Evolutionary conservation across 768 basidiomycete species (phyloP).

Genomic region (Suillus fuscotomentosus): DNA sequence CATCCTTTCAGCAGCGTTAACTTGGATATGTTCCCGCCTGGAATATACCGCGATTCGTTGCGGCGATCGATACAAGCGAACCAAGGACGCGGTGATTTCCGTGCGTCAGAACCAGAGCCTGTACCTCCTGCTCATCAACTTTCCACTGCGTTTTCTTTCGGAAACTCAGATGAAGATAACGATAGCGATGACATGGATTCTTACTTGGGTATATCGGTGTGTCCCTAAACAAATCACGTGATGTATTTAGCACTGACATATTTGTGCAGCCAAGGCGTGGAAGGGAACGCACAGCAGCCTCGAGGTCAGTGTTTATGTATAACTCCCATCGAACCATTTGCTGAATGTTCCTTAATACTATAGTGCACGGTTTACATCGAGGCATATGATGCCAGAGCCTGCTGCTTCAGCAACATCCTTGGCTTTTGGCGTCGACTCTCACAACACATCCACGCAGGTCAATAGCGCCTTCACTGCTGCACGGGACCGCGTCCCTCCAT

Average conservation of each 20-base stretch:
- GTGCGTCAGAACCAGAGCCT: neutral
- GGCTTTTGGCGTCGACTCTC: slow-evolving; percentile 1
- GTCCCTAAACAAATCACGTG: neutral
- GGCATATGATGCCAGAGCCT: slow-evolving; percentile 2
- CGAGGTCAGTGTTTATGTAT: neutral
- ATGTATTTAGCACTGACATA: neutral
- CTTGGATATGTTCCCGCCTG: slow-evolving; percentile 30
- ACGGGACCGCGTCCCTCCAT: neutral
- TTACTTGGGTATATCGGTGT: neutral
- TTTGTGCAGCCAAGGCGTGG: slow-evolving; percentile 3
- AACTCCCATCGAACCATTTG: neutral
- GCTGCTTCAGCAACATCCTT: neutral
- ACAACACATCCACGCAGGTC: neutral
- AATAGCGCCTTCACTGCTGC: neutral
- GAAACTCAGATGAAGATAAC: slow-evolving; percentile 5
- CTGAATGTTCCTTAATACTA: neutral
- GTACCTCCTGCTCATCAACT: neutral
- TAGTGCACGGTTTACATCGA: neutral
- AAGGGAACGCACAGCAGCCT: slow-evolving; percentile 3
- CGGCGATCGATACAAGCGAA: slow-evolving; percentile 17
- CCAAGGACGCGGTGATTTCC: slow-evolving; percentile 10
- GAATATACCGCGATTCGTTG: slow-evolving; percentile 31
- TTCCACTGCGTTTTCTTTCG: neutral
- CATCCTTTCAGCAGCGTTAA: slow-evolving; percentile 32
- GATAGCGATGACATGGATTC: slow-evolving; percentile 4